Evolutionary conservation across 768 basidiomycete genomes (phyloP).

Genomic region (Suillus occidentalis): DNA sequence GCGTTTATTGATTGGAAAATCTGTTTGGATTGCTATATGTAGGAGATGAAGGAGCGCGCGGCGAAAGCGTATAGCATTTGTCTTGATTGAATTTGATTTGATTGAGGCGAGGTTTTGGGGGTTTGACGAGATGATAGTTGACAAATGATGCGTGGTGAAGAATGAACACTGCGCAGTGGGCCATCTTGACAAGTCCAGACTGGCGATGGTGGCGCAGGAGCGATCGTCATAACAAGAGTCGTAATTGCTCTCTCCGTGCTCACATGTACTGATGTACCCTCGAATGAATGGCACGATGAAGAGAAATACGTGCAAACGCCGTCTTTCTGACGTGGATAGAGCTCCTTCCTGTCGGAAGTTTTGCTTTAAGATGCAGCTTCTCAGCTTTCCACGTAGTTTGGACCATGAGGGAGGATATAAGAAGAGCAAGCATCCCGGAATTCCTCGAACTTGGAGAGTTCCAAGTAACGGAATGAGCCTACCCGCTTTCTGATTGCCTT

Average conservation of each 20-base stretch:
- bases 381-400: background rate
- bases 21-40: background rate
- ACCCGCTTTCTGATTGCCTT: conserved; percentile 27
- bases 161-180: background rate
- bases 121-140: background rate
- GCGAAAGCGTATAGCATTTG: background rate
- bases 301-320: background rate
- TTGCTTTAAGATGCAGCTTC: background rate
- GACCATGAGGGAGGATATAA: background rate
- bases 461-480: conserved; percentile 11
- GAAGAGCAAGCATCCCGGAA: conserved; percentile 13
- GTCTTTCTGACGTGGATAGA: background rate
- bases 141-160: background rate
- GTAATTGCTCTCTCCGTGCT: background rate
- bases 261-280: background rate
- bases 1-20: background rate
- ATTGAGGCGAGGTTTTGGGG: background rate
- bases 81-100: background rate
- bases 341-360: background rate
- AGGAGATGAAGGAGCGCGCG: background rate
- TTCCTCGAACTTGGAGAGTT: conserved; percentile 23
- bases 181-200: background rate
- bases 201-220: background rate
- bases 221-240: background rate
- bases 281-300: background rate